Conservation (phyloP, 345 rosid species). For the Erucastrum elatum region DNA sequence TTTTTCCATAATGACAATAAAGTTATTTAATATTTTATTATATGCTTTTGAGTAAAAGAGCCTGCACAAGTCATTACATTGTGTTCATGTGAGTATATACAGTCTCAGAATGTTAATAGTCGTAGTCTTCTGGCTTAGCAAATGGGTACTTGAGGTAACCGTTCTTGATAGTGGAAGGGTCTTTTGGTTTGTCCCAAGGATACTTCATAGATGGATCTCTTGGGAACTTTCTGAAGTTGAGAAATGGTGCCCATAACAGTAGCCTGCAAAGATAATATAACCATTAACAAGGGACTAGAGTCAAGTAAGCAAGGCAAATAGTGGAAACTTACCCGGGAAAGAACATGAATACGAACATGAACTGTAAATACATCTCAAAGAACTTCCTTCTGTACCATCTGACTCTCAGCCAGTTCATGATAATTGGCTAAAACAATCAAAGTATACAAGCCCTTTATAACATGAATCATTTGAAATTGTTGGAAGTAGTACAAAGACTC, state of each 20-base stretch:
- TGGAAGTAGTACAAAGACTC: background rate
- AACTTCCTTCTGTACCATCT: constrained; percentile 86
- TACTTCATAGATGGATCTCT: constrained; percentile 77
- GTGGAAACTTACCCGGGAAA: constrained; percentile 67
- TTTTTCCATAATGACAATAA: constrained; percentile 24
- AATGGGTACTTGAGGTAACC: constrained; percentile 62
- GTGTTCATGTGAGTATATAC: constrained; percentile 1
- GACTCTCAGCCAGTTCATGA: constrained; percentile 86
- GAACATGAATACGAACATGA: constrained; percentile 89
- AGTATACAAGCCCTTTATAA: background rate
- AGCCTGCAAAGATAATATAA: constrained; percentile 44
- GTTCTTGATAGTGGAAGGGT: constrained; percentile 58
- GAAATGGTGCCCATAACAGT: constrained; percentile 83
- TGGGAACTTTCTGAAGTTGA: constrained; percentile 90
- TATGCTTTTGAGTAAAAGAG: constrained; percentile 10
- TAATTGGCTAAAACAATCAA: constrained; percentile 63
- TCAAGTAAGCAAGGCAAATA: background rate
- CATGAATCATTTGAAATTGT: background rate
- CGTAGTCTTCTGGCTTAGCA: constrained; percentile 83
- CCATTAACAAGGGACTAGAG: background rate
- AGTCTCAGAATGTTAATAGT: constrained; percentile 24
- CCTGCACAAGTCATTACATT: background rate
- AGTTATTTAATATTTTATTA: constrained; percentile 26
- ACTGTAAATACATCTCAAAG: constrained; percentile 81
- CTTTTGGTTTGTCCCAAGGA: constrained; percentile 84